Evolutionary conservation across 768 basidiomycete species (phyloP).

Genomic region (Sutorius australiensis): DNA sequence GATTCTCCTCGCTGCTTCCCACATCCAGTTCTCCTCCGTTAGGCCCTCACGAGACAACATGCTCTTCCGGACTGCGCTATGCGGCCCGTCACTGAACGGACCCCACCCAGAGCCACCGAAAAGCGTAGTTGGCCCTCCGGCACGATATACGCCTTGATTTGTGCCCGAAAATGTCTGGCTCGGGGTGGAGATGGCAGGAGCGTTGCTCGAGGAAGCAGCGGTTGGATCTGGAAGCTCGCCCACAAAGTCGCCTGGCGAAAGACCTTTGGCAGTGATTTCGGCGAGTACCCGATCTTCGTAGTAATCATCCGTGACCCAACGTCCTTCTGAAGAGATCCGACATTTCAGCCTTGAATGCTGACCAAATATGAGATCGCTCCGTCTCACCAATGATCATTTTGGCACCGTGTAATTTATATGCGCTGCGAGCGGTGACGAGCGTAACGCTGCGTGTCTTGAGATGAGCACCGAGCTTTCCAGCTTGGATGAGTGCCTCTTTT

Average conservation of each 20-base stretch:
- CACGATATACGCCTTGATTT: conserved; percentile 72
- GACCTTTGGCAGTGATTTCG: conserved; percentile 76
- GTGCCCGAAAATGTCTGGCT: conserved; percentile 40
- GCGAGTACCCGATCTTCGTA: conserved; percentile 81
- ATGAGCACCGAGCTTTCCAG: conserved; percentile 85
- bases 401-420: conserved; percentile 90
- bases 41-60: conserved; percentile 76
- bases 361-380: conserved; percentile 2
- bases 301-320: conserved; percentile 94
- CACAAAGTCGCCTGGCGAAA: conserved; percentile 78
- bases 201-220: conserved; percentile 42
- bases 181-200: conserved; percentile 33
- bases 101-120: conserved; percentile 84
- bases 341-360: neutral
- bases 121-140: conserved; percentile 89
- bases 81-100: conserved; percentile 83
- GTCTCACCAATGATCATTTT: conserved; percentile 82
- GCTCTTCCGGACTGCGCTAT: conserved; percentile 81
- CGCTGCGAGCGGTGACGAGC: conserved; percentile 86
- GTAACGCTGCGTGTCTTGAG: conserved; percentile 90
- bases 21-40: conserved; percentile 92
- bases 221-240: conserved; percentile 79
- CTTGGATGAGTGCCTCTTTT: conserved; percentile 87
- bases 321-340: conserved; percentile 56
- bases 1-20: conserved; percentile 64